Conservation (phyloP, 202 grass and related monocot species). For the Musa balbisiana region DNA sequence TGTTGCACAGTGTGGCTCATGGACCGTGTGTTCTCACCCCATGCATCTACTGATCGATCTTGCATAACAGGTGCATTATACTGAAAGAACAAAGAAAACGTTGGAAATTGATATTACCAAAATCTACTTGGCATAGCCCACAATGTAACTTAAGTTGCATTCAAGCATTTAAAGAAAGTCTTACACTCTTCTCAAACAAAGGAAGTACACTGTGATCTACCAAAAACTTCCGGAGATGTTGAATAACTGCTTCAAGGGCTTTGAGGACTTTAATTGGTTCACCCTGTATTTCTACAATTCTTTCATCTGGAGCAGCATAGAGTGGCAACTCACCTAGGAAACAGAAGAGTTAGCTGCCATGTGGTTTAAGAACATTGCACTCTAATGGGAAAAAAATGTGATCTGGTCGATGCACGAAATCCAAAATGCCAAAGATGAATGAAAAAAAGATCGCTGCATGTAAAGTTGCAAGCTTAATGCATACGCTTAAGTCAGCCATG, state of each 20-base stretch:
- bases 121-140: too few species aligned
- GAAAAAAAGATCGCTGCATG: too few species aligned
- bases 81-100: neutral
- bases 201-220: conserved; percentile 84
- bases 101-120: neutral
- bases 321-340: conserved; percentile 43
- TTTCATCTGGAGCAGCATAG: conserved; percentile 70
- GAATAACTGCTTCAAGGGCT: conserved; percentile 60
- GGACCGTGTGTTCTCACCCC: conserved; percentile 11
- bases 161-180: conserved; percentile 14
- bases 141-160: neutral
- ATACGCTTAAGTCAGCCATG: neutral
- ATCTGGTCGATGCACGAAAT: too few species aligned
- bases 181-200: conserved; percentile 85
- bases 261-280: conserved; percentile 75
- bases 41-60: conserved; percentile 1
- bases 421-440: too few species aligned
- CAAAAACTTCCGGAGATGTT: conserved; percentile 82
- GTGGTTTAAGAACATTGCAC: neutral
- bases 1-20: conserved; percentile 28
- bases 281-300: conserved; percentile 85
- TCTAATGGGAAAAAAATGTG: too few species aligned
- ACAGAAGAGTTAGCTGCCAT: neutral
- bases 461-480: neutral
- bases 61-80: neutral